phyloP scores from a whole-genome alignment of 2,329 filamentous ascomycete species.

The Paraphoma chrysanthemicola region DNA sequence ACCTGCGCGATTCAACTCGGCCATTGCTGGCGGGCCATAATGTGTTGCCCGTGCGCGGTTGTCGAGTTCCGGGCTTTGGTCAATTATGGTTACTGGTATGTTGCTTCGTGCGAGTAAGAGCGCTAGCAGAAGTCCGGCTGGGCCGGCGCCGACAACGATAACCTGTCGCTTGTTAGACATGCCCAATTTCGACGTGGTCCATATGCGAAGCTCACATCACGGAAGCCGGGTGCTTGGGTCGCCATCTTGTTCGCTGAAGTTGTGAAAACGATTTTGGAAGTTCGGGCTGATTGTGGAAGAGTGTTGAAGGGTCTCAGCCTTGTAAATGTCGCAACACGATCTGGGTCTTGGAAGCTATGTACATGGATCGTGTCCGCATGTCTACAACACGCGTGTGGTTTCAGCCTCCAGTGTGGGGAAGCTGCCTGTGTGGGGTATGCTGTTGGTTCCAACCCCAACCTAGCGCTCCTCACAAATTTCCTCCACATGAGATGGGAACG shows the following conservation, averaged over 20 bases:
- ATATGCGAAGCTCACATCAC: neutral
- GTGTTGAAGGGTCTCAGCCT: no score
- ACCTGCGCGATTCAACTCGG: slow-evolving; percentile 62
- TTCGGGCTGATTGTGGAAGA: no score
- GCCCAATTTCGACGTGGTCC: no score
- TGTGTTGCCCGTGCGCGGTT: slow-evolving; percentile 65
- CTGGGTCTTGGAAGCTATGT: no score
- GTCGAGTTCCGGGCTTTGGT: slow-evolving; percentile 60
- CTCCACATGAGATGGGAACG: neutral
- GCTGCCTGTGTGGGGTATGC: neutral
- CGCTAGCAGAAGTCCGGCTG: slow-evolving; percentile 38
- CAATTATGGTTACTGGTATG: slow-evolving; percentile 60
- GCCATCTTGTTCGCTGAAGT: neutral
- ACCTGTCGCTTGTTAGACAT: neutral
- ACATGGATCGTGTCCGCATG: neutral
- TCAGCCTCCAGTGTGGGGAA: neutral
- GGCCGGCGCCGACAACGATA: slow-evolving; percentile 34
- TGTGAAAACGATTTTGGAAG: neutral
- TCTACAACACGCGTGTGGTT: neutral
- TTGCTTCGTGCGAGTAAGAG: slow-evolving; percentile 58
- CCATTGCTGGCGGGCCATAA: slow-evolving; percentile 62
- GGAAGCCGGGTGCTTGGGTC: neutral
- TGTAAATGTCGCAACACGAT: no score
- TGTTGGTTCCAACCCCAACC: neutral
- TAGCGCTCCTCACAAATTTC: neutral